phyloP scores from a whole-genome alignment of 441 rosid genomes.

The Mallotus repandus region DNA sequence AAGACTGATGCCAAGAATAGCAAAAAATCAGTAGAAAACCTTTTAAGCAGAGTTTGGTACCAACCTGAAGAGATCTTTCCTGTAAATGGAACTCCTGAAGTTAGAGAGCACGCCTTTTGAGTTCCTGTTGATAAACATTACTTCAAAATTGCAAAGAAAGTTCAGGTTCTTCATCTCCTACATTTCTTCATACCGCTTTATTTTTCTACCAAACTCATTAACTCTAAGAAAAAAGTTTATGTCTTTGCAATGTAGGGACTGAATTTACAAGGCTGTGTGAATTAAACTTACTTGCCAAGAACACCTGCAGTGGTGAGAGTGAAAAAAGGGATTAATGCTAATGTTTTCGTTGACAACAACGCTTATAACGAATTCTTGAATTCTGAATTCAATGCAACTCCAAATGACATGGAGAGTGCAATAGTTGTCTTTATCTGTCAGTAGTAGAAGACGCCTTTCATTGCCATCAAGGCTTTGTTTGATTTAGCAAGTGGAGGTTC shows the following conservation, averaged over 20 bases:
- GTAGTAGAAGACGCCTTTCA: constrained; percentile 51
- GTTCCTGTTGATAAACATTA: constrained; percentile 21
- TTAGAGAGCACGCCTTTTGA: too few species aligned
- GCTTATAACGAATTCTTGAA: constrained; percentile 52
- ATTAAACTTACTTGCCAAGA: constrained; percentile 62
- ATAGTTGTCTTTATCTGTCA: constrained; percentile 50
- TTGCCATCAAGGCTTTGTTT: constrained; percentile 57
- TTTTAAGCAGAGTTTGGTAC: too few species aligned
- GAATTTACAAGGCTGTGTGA: constrained; percentile 49
- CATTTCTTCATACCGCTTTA: background rate
- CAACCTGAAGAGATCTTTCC: constrained; percentile 35
- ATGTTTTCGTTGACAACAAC: constrained; percentile 48
- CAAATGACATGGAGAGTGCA: constrained; percentile 78
- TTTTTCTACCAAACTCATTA: background rate
- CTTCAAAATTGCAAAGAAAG: constrained; percentile 28
- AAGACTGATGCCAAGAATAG: too few species aligned
- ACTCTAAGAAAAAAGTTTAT: background rate
- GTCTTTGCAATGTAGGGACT: constrained; percentile 29
- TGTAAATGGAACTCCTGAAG: too few species aligned
- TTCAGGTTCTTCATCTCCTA: constrained; percentile 27
- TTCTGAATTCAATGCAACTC: constrained; percentile 54
- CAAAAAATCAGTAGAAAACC: too few species aligned
- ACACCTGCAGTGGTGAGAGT: constrained; percentile 45
- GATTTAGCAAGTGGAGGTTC: constrained; percentile 74
- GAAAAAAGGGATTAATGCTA: constrained; percentile 51